Evolutionary conservation across 768 basidiomycete species (phyloP).

Genomic region (Amanita molliuscula): DNA sequence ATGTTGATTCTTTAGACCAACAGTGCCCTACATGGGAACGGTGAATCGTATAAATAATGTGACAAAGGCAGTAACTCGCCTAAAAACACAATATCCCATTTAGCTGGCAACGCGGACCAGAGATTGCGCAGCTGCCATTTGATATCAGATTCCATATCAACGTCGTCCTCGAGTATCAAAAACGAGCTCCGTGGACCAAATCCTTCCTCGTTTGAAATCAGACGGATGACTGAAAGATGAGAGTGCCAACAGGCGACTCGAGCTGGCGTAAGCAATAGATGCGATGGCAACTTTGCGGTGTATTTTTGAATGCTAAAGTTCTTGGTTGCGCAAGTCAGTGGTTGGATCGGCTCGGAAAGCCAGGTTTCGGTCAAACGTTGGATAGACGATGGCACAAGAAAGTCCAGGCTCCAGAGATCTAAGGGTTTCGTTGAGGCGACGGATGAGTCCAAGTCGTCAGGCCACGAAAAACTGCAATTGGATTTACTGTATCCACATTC

Average conservation of each 20-base stretch:
- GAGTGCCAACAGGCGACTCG: constrained; percentile 69
- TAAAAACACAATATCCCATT: constrained; percentile 70
- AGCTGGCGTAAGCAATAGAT: constrained; percentile 43
- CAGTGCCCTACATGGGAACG: constrained; percentile 49
- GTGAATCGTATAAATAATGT: constrained; percentile 1
- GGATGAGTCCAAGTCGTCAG: constrained; percentile 21
- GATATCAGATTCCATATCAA: constrained; percentile 67
- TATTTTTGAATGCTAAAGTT: constrained; percentile 28
- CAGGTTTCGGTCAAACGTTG: neutral
- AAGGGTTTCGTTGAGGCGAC: constrained; percentile 14
- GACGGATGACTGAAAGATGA: constrained; percentile 43
- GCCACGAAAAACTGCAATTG: constrained; percentile 22
- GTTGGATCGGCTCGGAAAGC: constrained; percentile 4
- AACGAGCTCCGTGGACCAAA: constrained; percentile 22
- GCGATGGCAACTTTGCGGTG: constrained; percentile 25
- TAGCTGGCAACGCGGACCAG: constrained; percentile 42
- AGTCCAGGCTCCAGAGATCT: constrained; percentile 15
- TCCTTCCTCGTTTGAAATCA: constrained; percentile 22
- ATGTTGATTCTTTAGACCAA: constrained; percentile 59
- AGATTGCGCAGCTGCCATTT: constrained; percentile 25
- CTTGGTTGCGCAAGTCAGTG: constrained; percentile 31
- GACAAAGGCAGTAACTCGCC: constrained; percentile 26
- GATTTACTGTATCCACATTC: neutral
- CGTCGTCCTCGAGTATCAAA: constrained; percentile 68
- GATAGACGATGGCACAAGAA: constrained; percentile 8